Base-by-base conservation (phyloP, 345 rosid species). In the Isatis tinctoria region DNA sequence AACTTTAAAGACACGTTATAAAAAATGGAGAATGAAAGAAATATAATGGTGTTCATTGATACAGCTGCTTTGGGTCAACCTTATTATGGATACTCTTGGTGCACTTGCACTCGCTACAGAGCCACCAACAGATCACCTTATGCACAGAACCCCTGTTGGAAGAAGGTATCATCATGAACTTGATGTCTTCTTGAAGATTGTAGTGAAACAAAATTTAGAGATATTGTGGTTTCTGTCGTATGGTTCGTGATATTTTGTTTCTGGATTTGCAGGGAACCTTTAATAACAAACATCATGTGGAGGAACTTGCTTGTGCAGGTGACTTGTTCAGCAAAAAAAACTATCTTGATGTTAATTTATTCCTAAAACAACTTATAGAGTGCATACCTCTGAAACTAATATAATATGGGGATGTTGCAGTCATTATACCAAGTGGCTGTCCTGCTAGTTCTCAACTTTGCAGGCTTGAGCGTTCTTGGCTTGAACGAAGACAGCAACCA, bases 31-130 rank as follows among this genome's bases (percentile, higher is more conserved):
- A 20, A 47, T 10, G 17, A 9, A 70, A 44, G 59, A 64, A 1
- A 18, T 18, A 66, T 2, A 78, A 51, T 33, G 60, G 47, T 75
- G 57, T 77, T 78, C 27, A 45, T 60, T 79, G 66, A 24, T 80
- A 33, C 87, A 95, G 99, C 85, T 95, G 36, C 82, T 95, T 62
- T 95, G 99, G 99, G 98, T 95, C 49, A 95, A 95, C 82, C 94
- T 95, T 70, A 95, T 95, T 70, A 92, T 92, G 98, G 98, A 92
- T 74, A 95, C 99, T 22, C 97, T 95, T 73, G 99, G 98, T 74
- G 99, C 99, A 45, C 98, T 95, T 40, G 99, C 98, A 58, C 85
- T 95, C 70, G 99, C 97, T 54, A 95, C 99, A 33, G 99, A 95
- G 79, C 98, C 98, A 43, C 99, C 99, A 59, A 95, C 99, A 4